Percentiles rank a stretch among this genome's conserved stretches.
Evolutionary conservation across 768 basidiomycete species (phyloP).

Genomic region (Hygrocybe punicea): DNA sequence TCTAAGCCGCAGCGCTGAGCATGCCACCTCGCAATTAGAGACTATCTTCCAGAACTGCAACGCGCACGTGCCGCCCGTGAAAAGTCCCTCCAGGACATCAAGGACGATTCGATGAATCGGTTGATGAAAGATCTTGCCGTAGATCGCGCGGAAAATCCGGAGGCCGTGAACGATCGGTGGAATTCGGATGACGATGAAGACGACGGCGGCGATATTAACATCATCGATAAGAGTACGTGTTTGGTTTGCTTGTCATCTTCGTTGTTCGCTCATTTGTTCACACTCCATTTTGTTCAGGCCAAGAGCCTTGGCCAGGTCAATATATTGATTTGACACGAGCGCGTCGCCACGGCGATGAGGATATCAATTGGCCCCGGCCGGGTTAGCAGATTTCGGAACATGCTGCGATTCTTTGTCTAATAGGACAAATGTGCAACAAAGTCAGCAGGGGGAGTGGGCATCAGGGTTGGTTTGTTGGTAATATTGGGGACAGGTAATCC

Average conservation of each 20-base stretch:
- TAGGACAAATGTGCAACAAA: not conserved
- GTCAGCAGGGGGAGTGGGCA: too few relatives aligned
- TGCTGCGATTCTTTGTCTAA: not conserved
- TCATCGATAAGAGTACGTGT: conserved; percentile 71
- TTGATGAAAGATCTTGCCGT: conserved; percentile 78
- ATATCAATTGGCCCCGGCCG: conserved; percentile 71
- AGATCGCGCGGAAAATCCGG: conserved; percentile 65
- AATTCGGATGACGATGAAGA: conserved; percentile 57
- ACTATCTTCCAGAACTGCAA: conserved; percentile 88
- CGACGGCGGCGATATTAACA: conserved; percentile 51
- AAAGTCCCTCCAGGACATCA: conserved; percentile 58
- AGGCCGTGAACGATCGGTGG: conserved; percentile 58
- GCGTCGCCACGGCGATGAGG: conserved; percentile 51
- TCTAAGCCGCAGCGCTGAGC: not conserved
- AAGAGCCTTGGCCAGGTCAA: conserved; percentile 67
- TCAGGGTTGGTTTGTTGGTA: too few relatives aligned
- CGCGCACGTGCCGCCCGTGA: conserved; percentile 64
- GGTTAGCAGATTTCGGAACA: conserved; percentile 32
- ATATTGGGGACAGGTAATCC: too few relatives aligned
- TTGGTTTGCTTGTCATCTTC: conserved; percentile 5
- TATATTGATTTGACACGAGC: conserved; percentile 72
- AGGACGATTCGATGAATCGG: conserved; percentile 72
- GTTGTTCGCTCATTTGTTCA: not conserved
- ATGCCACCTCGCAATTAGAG: conserved; percentile 44
- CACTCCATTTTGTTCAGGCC: conserved; percentile 43